Conservation (phyloP, 2,329 filamentous ascomycete species). For the Trichocomaceae sp. region DNA sequence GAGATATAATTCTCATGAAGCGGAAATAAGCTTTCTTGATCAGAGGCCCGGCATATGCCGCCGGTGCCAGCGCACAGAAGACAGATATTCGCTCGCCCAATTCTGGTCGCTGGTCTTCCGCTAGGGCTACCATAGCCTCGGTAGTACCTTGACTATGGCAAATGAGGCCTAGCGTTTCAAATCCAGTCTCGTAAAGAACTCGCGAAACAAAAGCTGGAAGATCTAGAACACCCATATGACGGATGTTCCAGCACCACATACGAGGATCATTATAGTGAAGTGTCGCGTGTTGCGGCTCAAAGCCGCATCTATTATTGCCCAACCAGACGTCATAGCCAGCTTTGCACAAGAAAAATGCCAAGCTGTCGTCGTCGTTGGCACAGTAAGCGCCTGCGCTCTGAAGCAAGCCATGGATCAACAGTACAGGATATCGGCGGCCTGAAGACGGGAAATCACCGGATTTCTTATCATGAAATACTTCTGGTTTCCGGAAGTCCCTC, state of each 20-base stretch:
- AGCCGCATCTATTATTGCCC: slow-evolving; percentile 87
- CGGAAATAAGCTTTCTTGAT: slow-evolving; percentile 86
- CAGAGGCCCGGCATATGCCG: slow-evolving; percentile 79
- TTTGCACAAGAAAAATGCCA: slow-evolving; percentile 89
- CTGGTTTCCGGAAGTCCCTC: slow-evolving; percentile 48
- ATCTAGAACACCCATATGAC: slow-evolving; percentile 87
- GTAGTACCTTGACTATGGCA: slow-evolving; percentile 90
- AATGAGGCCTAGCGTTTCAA: slow-evolving; percentile 72
- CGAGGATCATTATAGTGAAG: slow-evolving; percentile 70
- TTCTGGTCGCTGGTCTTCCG: slow-evolving; percentile 82
- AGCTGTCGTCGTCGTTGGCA: slow-evolving; percentile 78
- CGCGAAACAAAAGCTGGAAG: slow-evolving; percentile 72
- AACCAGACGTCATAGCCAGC: slow-evolving; percentile 93
- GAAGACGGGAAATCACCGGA: slow-evolving; percentile 22
- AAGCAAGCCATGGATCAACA: slow-evolving; percentile 81
- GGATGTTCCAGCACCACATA: slow-evolving; percentile 97
- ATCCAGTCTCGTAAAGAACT: slow-evolving; percentile 75
- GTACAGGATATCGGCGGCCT: slow-evolving; percentile 59
- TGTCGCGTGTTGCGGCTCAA: slow-evolving; percentile 66
- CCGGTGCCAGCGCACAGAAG: slow-evolving; percentile 85
- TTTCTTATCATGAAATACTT: slow-evolving; percentile 52
- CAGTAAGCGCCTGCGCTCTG: slow-evolving; percentile 87
- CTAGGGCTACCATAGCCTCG: slow-evolving; percentile 76
- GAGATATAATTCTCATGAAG: slow-evolving; percentile 77
- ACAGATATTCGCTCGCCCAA: slow-evolving; percentile 76